Percentiles rank a stretch among this genome's conserved stretches.
Evolutionary conservation across 768 basidiomycete genomes (phyloP).

Genomic region (Fomitopsis pulvina): DNA sequence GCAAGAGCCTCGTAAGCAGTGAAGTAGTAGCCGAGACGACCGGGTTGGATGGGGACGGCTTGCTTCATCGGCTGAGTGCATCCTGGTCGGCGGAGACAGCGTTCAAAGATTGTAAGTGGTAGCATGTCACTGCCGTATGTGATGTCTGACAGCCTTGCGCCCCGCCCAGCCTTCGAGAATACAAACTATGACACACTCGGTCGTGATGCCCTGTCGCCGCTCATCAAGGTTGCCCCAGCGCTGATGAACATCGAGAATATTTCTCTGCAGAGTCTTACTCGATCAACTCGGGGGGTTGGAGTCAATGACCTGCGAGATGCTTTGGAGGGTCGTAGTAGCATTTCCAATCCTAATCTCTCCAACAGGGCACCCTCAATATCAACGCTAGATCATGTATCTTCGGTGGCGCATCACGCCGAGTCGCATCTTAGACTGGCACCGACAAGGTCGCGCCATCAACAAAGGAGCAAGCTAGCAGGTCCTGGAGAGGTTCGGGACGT

Average conservation of each 20-base stretch:
- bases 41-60: conserved; percentile 49
- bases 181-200: conserved; percentile 51
- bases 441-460: conserved; percentile 43
- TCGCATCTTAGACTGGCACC: conserved; percentile 38
- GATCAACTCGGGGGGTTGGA: conserved; percentile 75
- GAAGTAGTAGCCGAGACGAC: conserved; percentile 54
- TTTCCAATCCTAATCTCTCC: conserved; percentile 69
- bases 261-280: conserved; percentile 77
- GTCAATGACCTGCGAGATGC: conserved; percentile 87
- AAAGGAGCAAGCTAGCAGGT: conserved; percentile 42
- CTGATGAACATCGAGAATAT: conserved; percentile 90
- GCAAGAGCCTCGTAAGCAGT: conserved; percentile 50
- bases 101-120: conserved; percentile 65
- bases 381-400: conserved; percentile 65
- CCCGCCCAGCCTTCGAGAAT: conserved; percentile 46
- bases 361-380: conserved; percentile 65
- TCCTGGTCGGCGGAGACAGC: conserved; percentile 75
- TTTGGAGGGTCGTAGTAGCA: conserved; percentile 75
- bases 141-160: no score
- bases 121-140: not conserved
- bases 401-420: conserved; percentile 31
- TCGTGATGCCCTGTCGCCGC: conserved; percentile 64
- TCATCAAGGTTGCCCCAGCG: conserved; percentile 76
- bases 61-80: conserved; percentile 47
- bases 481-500: conserved; percentile 76